Base-by-base conservation (phyloP, 495 filamentous ascomycete species). In the Aspergillus mulundensis region DNA sequence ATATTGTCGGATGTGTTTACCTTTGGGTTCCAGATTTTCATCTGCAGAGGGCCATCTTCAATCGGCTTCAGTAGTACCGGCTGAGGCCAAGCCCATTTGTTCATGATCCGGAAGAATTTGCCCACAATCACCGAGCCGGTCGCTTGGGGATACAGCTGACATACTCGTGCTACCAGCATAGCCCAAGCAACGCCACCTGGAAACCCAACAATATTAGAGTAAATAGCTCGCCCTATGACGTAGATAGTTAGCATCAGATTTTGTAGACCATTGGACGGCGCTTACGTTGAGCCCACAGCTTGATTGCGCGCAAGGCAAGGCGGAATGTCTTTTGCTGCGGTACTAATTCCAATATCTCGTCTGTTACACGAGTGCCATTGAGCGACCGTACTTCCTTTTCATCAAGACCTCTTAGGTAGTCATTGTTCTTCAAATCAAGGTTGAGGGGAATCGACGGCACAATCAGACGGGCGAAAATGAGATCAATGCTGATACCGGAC, bases 141-240 rank as follows among this genome's bases (percentile, higher is more conserved):
- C 15, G 95, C 94, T 66, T 88, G 89, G 15, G 94, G 94, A 73
- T 97, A 98, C n/a, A 97, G 78, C 69, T 98, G 94, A 66, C 94
- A 98, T 43, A 97, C 89, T 56, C 94, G 79, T 20, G 94, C 94
- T 18, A 97, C 91, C 62, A 97, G 77, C 87, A 98, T 96, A 25
- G 93, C 94, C 90, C 92, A 98, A 18, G 94, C 94, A 46, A 98
- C 91, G 72, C 94, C 94, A 55, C 94, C 94, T 10, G 94, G 95
- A 60, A 91, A 98, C 15, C 94, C 94, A 54, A 96, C 90, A 57
- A 98, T 88, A 62, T 96, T 96, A 49, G 90, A 88, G 67, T 97
- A 97, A 16, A 97, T 89, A 11, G 89, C 94, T 53, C 91, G 87
- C 14, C 76, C 83, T 86, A 45, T 53, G 23, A 21, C 8, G 25